Conservation (phyloP, 176 grass and related monocot species). For the Pontederia crassipes region DNA sequence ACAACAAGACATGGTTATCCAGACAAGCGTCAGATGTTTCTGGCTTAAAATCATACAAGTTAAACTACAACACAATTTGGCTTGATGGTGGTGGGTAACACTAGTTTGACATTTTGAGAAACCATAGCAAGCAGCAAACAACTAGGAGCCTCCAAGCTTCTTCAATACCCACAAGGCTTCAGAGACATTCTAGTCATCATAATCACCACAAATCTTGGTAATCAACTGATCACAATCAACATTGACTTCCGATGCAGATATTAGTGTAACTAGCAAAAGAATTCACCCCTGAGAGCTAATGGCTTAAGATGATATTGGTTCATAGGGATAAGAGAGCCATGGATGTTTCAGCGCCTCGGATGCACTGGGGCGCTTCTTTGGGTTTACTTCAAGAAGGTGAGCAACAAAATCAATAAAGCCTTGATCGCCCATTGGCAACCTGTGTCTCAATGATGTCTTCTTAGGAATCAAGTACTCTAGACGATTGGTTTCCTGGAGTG, state of each 20-base stretch:
- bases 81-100: too few relatives aligned
- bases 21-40: neutral
- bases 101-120: neutral
- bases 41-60: neutral
- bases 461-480: constrained; percentile 94
- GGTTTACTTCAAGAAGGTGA: constrained; percentile 84
- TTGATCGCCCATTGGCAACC: constrained; percentile 86
- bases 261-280: neutral
- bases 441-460: constrained; percentile 75
- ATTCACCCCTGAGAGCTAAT: neutral
- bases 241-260: too few relatives aligned
- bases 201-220: neutral
- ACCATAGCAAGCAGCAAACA: neutral
- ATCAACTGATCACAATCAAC: too few relatives aligned
- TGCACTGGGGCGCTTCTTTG: constrained; percentile 83
- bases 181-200: neutral
- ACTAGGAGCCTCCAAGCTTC: neutral
- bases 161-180: neutral
- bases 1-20: constrained; percentile 11
- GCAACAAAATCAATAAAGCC: constrained; percentile 89
- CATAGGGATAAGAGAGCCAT: constrained; percentile 98
- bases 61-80: neutral
- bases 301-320: constrained; percentile 90
- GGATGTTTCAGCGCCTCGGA: constrained; percentile 84
- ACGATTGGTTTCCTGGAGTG: constrained; percentile 69